A percentile compares a stretch with the other conserved stretches of the same genome.
phyloP scores from a whole-genome alignment of 2,329 filamentous ascomycete species.

The Drechslerella coelobrocha region DNA sequence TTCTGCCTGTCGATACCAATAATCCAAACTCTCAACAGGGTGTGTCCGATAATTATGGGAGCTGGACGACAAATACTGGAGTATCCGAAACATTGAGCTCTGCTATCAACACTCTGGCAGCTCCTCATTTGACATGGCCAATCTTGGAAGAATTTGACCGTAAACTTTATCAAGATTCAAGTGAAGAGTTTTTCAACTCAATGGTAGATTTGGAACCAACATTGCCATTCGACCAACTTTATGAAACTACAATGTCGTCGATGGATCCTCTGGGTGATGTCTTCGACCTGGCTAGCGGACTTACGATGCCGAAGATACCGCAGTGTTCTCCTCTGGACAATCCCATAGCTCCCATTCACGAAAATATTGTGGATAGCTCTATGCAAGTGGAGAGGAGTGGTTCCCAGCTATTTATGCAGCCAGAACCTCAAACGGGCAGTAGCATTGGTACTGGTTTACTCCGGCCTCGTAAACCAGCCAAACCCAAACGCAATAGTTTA shows the following conservation, averaged over 20 bases:
- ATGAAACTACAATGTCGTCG: not conserved
- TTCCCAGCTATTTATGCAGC: too few relatives aligned
- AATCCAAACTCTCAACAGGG: not conserved
- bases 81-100: not conserved
- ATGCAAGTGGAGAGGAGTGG: too few relatives aligned
- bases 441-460: too few relatives aligned
- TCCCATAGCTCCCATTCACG: not conserved
- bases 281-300: slow-evolving; percentile 10
- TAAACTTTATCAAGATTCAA: not conserved
- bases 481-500: too few relatives aligned
- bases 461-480: too few relatives aligned
- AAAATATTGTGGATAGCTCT: too few relatives aligned
- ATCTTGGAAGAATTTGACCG: not conserved
- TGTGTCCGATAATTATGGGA: too few relatives aligned
- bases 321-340: not conserved
- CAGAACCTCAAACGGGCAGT: too few relatives aligned
- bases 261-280: slow-evolving; percentile 4
- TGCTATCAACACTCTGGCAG: slow-evolving; percentile 2
- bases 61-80: too few relatives aligned
- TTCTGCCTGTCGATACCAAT: too few relatives aligned
- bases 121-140: slow-evolving; percentile 11
- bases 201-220: slow-evolving; percentile 1
- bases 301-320: slow-evolving; percentile 1
- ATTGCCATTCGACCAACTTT: slow-evolving; percentile 12
- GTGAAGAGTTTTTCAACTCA: not conserved